Base-by-base conservation (phyloP, 208 protist species). In the Wallacemonas sp. region DNA sequence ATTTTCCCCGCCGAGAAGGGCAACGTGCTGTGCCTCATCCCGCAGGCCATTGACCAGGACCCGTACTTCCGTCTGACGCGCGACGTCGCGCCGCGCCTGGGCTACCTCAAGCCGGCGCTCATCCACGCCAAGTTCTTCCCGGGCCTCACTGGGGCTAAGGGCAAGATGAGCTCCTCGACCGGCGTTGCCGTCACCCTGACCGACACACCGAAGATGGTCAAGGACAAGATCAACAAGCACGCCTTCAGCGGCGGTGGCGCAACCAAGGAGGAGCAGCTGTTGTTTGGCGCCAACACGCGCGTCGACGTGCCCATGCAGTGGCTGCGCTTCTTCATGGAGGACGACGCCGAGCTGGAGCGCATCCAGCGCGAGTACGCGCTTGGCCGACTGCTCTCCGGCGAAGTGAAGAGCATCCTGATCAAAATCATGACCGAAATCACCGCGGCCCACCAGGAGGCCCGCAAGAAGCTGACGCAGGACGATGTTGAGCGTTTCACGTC, bases 1-100 rank as follows among this genome's bases (percentile, higher is more conserved):
- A 98, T 99, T 26, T 99, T 99, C 69, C 81, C 87, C 14, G 27
- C 52, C 5, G 63, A 72, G 38, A 83, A 87, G 54, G 86, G 93
- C 30, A 98, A 98, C 65, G 80, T 99, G 8, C 85, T 91, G 19
- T 99, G 99, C 81, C 87, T 99, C 14, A 99, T 99, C 75, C 98
- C 99, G 27, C 99, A 98, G 76, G 93, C 94, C n/a, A 97, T 98
- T 78, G 92, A 97, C 68, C 95, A 99, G 73, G 99, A 99, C 78
- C 98, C 98, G 14, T 99, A 99, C 83, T 99, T 99, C 90, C 94
- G 99, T 56, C 91, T 99, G 62, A 99, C 98, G 8, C 76, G 99
- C 29, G 98, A 99, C 78, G 93, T 99, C 21, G 99, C 99, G 12
- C 94, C 95, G 19, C 79, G 90, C 17, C 70, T 99, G 4, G 96